Base-by-base conservation (phyloP, 306 rosid species). In the Hylodesmum podocarpum region DNA sequence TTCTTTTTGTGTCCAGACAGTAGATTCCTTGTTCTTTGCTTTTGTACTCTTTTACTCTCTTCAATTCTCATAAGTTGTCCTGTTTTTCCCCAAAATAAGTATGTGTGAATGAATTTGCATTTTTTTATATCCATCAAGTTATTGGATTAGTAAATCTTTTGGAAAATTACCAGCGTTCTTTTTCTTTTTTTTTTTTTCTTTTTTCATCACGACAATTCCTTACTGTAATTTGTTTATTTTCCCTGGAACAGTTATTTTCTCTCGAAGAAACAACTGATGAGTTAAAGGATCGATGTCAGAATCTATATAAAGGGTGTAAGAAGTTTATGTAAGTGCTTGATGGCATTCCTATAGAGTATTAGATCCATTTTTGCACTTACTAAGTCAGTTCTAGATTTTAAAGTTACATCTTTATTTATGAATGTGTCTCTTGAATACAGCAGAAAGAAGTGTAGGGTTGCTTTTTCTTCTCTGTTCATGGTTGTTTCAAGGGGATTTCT, bases 201-300 rank as follows among this genome's bases (percentile, higher is more conserved):
- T 31, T 64, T 21, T 33, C 22, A 29, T 73, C 22, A 31, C 54
- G 66, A 58, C 25, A 43, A 31, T 36, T 44, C 8, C 24, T 27
- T 61, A 28, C 18, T 57, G 54, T 39, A n/a, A 72, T 51, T 53
- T 69, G 25, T 67, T 46, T 7, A 50, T 61, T n/a, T 78, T 76
- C 39, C 25, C 0, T 83, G 80, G 81, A 53, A 3, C 93, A 95
- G 99, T 58, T 95, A 69, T 87, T 41, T 80, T 83, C 91, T 78
- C 77, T 92, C 46, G 97, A 90, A 77, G 91, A 84, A 81, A 84
- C 88, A 10, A 55, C 91, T 40, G 97, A 92, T 40, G 97, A 90
- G 81, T 50, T 95, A 84, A 89, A 87, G 70, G 93, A 86, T 47
- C 96, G 97, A 53, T 95, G 97, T 87, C 90, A 87, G 70, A 84